Percentiles rank a stretch among this genome's conserved stretches.
Conservation (phyloP, 108 stramenopile genomes). For the Asterionellopsis glacialis region DNA sequence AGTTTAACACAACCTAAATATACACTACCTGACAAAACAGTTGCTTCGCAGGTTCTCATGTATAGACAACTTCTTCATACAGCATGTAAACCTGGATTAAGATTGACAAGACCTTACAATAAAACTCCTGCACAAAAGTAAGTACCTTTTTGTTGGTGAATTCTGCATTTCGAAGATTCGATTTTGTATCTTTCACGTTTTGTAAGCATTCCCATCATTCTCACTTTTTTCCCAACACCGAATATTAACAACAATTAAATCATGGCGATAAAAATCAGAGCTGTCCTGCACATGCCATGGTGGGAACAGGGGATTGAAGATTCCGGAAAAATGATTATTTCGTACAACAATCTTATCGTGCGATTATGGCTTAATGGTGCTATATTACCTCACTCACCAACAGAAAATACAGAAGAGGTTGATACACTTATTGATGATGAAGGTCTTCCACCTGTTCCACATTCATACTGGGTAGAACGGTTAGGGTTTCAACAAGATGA, state of each 20-base stretch:
- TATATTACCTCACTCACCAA: slow-evolving; percentile 45
- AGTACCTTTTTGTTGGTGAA: too few relatives aligned
- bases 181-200: too few relatives aligned
- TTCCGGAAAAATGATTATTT: slow-evolving; percentile 71
- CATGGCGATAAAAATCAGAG: slow-evolving; percentile 1
- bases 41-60: slow-evolving; percentile 86
- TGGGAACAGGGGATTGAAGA: slow-evolving; percentile 78
- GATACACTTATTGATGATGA: slow-evolving; percentile 59
- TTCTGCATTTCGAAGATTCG: too few relatives aligned
- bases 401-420: slow-evolving; percentile 6
- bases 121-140: slow-evolving; percentile 63
- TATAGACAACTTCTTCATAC: slow-evolving; percentile 85
- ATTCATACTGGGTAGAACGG: slow-evolving; percentile 69
- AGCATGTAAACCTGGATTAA: slow-evolving; percentile 71
- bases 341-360: slow-evolving; percentile 75
- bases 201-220: too few relatives aligned
- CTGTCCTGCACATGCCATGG: slow-evolving; percentile 87
- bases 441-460: slow-evolving; percentile 77
- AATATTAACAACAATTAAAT: too few relatives aligned
- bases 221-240: too few relatives aligned
- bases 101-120: slow-evolving; percentile 63
- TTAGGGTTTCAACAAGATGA: slow-evolving; percentile 84
- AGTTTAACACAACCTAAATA: slow-evolving; percentile 50
- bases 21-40: slow-evolving; percentile 78
- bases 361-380: slow-evolving; percentile 79